Percentiles rank a stretch among this genome's conserved stretches.
These are phyloP conservation scores for Triticum monococcum DNA, from an alignment of 176 grass and related monocot genomes.

Conservation along the genomic window DNA sequence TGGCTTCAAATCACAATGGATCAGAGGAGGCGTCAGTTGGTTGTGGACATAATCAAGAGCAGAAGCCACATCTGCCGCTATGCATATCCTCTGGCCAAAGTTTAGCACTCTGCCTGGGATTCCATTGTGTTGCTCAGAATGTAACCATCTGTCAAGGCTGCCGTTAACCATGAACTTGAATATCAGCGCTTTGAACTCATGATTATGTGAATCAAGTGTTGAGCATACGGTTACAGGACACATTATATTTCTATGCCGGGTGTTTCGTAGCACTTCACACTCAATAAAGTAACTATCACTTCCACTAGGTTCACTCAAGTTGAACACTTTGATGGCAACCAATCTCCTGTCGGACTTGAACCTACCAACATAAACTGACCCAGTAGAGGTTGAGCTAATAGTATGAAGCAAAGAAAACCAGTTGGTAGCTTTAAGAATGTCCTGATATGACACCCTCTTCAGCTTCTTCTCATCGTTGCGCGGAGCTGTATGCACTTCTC, in stretches of 20 bases:
- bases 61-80: slow-evolving; percentile 25
- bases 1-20: slow-evolving; percentile 42
- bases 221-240: not conserved
- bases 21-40: slow-evolving; percentile 19
- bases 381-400: slow-evolving; percentile 2
- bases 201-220: not conserved
- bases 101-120: not conserved
- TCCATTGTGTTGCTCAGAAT: not conserved
- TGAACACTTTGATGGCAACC: slow-evolving; percentile 36
- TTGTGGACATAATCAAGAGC: slow-evolving; percentile 32
- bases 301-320: not conserved
- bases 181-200: slow-evolving; percentile 38
- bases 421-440: slow-evolving; percentile 31
- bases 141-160: slow-evolving; percentile 28
- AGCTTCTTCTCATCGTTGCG: not conserved
- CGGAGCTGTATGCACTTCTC: not conserved
- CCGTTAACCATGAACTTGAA: slow-evolving; percentile 34
- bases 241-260: slow-evolving; percentile 15
- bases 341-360: not conserved
- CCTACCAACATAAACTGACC: slow-evolving; percentile 31
- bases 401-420: slow-evolving; percentile 1
- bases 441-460: slow-evolving; percentile 21
- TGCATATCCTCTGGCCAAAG: slow-evolving; percentile 19
- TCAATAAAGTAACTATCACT: not conserved
- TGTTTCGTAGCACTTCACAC: slow-evolving; percentile 18